Percentiles rank a stretch among this genome's conserved stretches.
Conservation (phyloP, 129 eudicot species). For the Solidago caesia region DNA sequence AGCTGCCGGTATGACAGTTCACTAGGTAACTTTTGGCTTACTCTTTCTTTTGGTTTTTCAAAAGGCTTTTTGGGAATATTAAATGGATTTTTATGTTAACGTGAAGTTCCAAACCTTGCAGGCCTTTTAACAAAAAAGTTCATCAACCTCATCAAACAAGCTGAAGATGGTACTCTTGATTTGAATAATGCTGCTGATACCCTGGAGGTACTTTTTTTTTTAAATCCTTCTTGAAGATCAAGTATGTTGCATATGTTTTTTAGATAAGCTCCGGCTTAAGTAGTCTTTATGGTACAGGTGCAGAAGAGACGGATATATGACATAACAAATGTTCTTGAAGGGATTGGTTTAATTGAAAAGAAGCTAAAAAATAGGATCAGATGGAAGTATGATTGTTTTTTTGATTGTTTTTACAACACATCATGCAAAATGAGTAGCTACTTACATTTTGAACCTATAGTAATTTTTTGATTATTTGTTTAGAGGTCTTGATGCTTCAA, state of each 20-base stretch:
- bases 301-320: slow-evolving; percentile 98
- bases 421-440: slow-evolving; percentile 10
- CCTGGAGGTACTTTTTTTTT: slow-evolving; percentile 55
- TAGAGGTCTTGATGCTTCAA: slow-evolving; percentile 88
- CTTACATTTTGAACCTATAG: slow-evolving; percentile 7
- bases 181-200: slow-evolving; percentile 97
- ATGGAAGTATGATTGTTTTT: slow-evolving; percentile 71
- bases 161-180: slow-evolving; percentile 98
- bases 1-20: slow-evolving; percentile 96
- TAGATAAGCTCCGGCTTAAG: not conserved
- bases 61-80: not conserved
- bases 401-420: slow-evolving; percentile 7
- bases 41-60: not conserved
- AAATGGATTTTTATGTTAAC: not conserved
- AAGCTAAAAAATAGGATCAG: slow-evolving; percentile 92
- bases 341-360: slow-evolving; percentile 97
- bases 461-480: slow-evolving; percentile 22
- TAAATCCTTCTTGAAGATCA: not conserved
- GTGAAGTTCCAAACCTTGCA: slow-evolving; percentile 26
- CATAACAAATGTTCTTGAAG: slow-evolving; percentile 97
- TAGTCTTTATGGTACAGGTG: slow-evolving; percentile 51
- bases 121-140: slow-evolving; percentile 93
- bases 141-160: slow-evolving; percentile 78
- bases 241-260: not conserved
- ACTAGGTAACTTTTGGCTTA: slow-evolving; percentile 51